These are phyloP conservation scores for Crithidia fasciculata DNA, from an alignment of 208 protist species.

Conservation along the genomic window DNA sequence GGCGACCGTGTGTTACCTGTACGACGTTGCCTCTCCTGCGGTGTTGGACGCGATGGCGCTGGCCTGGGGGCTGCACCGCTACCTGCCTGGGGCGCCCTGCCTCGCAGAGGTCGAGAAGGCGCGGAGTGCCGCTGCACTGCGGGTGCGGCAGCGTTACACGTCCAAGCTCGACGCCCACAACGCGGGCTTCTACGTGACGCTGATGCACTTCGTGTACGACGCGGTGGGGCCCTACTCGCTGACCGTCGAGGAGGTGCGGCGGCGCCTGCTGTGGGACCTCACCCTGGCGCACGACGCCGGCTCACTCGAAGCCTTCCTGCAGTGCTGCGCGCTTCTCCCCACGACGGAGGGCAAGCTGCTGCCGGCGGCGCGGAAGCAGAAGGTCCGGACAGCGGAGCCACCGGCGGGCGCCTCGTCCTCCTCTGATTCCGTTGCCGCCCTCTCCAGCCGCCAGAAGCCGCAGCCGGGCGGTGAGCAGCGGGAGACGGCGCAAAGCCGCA, in stretches of 20 bases:
- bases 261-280: slow-evolving; percentile 66
- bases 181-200: slow-evolving; percentile 59
- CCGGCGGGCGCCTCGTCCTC: neutral
- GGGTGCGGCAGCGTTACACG: slow-evolving; percentile 67
- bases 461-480: neutral
- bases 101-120: slow-evolving; percentile 31
- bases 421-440: neutral
- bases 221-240: slow-evolving; percentile 75
- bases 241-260: slow-evolving; percentile 59
- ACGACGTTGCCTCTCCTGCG: slow-evolving; percentile 35
- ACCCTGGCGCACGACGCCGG: slow-evolving; percentile 70
- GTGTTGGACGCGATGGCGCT: slow-evolving; percentile 63
- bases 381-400: slow-evolving; percentile 5
- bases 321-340: slow-evolving; percentile 61
- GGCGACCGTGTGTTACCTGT: slow-evolving; percentile 76
- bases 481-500: slow-evolving; percentile 24
- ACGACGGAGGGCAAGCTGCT: slow-evolving; percentile 26
- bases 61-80: slow-evolving; percentile 69
- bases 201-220: slow-evolving; percentile 87
- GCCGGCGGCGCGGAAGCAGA: slow-evolving; percentile 24
- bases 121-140: slow-evolving; percentile 52
- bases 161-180: slow-evolving; percentile 45
- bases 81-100: slow-evolving; percentile 40
- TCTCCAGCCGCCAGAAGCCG: slow-evolving; percentile 42
- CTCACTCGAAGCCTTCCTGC: slow-evolving; percentile 57